Percentiles rank a stretch among this genome's conserved stretches.
These are phyloP conservation scores for Lactifluus pinguis DNA, from an alignment of 768 basidiomycete species.

Conservation along the genomic window DNA sequence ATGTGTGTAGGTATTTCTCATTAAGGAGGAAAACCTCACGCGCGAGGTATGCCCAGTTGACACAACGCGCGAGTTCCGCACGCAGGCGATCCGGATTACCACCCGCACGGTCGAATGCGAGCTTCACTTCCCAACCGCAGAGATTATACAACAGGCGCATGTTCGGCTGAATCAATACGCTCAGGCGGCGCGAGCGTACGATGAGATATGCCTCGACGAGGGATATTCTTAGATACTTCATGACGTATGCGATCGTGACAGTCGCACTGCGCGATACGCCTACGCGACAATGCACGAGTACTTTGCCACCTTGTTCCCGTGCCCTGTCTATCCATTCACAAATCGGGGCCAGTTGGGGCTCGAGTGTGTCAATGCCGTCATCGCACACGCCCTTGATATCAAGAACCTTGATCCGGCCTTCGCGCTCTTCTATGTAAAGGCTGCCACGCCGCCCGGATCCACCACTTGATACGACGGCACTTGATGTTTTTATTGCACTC, in stretches of 20 bases:
- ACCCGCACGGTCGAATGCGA: conserved; percentile 67
- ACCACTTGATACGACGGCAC: conserved; percentile 33
- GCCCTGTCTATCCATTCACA: conserved; percentile 93
- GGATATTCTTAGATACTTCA: conserved; percentile 80
- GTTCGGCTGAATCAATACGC: conserved; percentile 90
- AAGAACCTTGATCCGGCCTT: conserved; percentile 82
- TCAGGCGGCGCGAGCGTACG: conserved; percentile 82
- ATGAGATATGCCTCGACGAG: conserved; percentile 92
- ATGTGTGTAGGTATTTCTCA: conserved; percentile 59
- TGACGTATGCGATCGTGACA: conserved; percentile 96
- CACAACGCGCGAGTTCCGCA: conserved; percentile 53
- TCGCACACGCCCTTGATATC: conserved; percentile 92
- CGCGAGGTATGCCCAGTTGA: conserved; percentile 80
- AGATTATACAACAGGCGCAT: conserved; percentile 93
- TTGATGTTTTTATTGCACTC: background rate
- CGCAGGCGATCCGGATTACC: conserved; percentile 41
- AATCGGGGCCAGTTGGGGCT: conserved; percentile 79
- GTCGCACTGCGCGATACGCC: conserved; percentile 94
- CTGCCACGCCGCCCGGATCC: conserved; percentile 53
- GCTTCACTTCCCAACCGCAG: conserved; percentile 87
- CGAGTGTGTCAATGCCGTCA: conserved; percentile 92
- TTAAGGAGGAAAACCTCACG: conserved; percentile 80
- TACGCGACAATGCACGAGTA: conserved; percentile 97
- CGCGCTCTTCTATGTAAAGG: conserved; percentile 80
- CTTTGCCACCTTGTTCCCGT: conserved; percentile 71